Conservation (phyloP, 306 rosid species). For the Vigna nakashimae region DNA sequence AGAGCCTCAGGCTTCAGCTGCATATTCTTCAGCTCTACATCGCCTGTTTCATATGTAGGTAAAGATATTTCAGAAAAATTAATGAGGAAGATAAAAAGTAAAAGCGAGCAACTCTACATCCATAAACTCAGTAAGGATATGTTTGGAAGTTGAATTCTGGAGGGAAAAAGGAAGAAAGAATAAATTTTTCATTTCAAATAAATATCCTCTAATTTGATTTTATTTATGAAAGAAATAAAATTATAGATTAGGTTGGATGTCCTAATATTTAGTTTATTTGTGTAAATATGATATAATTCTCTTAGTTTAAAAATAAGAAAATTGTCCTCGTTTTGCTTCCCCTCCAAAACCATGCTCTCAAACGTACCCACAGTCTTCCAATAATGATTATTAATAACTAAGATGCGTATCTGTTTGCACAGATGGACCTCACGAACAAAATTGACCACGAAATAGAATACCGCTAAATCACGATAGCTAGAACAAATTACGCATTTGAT, state of each 20-base stretch:
- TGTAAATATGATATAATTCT: not conserved
- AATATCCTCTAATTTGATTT: not conserved
- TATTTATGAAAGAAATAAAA: not conserved
- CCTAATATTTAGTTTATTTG: not conserved
- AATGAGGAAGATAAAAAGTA: not conserved
- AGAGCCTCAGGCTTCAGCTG: constrained; percentile 99
- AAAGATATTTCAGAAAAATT: constrained; percentile 28
- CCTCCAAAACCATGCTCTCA: not conserved
- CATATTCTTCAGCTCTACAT: constrained; percentile 98
- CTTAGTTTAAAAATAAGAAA: not conserved
- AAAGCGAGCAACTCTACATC: constrained; percentile 20
- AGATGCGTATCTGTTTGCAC: constrained; percentile 1
- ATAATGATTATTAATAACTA: not conserved
- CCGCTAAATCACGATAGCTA: constrained; percentile 13
- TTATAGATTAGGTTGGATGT: not conserved
- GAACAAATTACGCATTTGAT: constrained; percentile 7
- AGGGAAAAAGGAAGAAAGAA: not conserved
- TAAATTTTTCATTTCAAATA: not conserved
- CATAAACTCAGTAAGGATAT: constrained; percentile 11
- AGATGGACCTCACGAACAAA: constrained; percentile 7
- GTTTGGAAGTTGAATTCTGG: not conserved
- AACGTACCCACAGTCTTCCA: constrained; percentile 19
- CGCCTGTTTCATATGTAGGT: constrained; percentile 65
- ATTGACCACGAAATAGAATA: constrained; percentile 17
- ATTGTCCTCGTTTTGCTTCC: not conserved